phyloP scores from a whole-genome alignment of 2,329 filamentous ascomycete genomes.

The Fusarium xylarioides region DNA sequence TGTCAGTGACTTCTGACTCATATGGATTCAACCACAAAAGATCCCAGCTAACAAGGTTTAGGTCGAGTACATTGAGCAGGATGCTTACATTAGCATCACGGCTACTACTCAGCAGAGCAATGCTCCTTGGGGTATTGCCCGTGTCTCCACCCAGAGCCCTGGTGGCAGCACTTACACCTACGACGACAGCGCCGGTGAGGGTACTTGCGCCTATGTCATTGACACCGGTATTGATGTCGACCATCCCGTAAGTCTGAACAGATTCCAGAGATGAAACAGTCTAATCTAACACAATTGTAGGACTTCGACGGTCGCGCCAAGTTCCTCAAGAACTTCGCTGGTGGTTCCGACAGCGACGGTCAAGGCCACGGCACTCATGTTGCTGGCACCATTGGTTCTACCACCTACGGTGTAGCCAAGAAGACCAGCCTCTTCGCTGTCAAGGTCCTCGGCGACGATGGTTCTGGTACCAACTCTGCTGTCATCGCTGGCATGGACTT shows the following conservation, averaged over 20 bases:
- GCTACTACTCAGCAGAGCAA: constrained; percentile 46
- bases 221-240: constrained; percentile 55
- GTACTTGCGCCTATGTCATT: constrained; percentile 56
- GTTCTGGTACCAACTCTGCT: constrained; percentile 48
- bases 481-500: constrained; percentile 59
- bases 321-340: constrained; percentile 43
- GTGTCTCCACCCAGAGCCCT: constrained; percentile 48
- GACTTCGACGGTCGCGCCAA: constrained; percentile 50
- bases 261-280: too few species aligned
- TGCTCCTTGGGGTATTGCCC: constrained; percentile 52
- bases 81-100: constrained; percentile 45
- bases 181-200: constrained; percentile 52
- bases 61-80: constrained; percentile 53
- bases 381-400: constrained; percentile 48
- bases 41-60: background rate
- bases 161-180: constrained; percentile 49
- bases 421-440: constrained; percentile 54
- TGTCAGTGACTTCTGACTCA: constrained; percentile 10
- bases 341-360: constrained; percentile 39
- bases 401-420: constrained; percentile 53
- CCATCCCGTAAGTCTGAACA: constrained; percentile 47
- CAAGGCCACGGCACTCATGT: constrained; percentile 56
- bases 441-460: constrained; percentile 55
- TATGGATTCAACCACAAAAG: background rate
- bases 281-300: constrained; percentile 14